Evolutionary conservation across 2,329 filamentous ascomycete species (phyloP), one percentile per base, ranked within the genome.

Genomic region (Xylaria sp.): DNA sequence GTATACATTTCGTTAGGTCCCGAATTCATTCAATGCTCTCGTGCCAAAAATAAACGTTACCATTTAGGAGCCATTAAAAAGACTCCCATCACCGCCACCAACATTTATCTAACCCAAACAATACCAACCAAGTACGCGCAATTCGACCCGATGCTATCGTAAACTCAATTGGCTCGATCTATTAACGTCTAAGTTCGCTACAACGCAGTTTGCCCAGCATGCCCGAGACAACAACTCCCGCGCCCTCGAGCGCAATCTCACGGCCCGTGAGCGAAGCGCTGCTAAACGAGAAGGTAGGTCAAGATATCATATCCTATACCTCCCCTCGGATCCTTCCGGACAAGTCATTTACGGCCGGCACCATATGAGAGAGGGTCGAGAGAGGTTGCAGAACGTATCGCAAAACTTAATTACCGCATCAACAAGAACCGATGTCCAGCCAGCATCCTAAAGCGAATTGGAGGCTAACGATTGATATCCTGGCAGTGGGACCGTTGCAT

Each of bases 241-340:
- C 88, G 78, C 82, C 87, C 75, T 86, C 90, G 76, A 86, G 87
- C 81, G 86, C 89, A 73, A 87, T 92, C 80, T 87, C 91, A 82
- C 90, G 93, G 83, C 95, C 96, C 73, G 92, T 98, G 84, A 98
- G 95, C 87, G 96, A 99, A 87, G 93, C 95, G 79, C 90, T 99
- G 78, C 89, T 99, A 80, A 98, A 98, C 84, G 96, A 99, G 85
- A 99, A 99, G 94, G 96, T 98, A 90, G 71, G 57, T 73, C 78
- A 71, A 63, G 63, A 64, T 62, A 51, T 32, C 47, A 53, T 55
- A 35, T n/a, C 60, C 25, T 42, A 66, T 63, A 59, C 37, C 32
- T 29, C 42, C 44, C 42, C 23, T 21, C 54, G 2, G 12, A 53
- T 54, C 44, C 6, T 48, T 5, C 16, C 44, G 54, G 40, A 27